phyloP scores from a whole-genome alignment of 371 early-diverging fungal genomes.

The Apophysomyces trapeziformis region DNA sequence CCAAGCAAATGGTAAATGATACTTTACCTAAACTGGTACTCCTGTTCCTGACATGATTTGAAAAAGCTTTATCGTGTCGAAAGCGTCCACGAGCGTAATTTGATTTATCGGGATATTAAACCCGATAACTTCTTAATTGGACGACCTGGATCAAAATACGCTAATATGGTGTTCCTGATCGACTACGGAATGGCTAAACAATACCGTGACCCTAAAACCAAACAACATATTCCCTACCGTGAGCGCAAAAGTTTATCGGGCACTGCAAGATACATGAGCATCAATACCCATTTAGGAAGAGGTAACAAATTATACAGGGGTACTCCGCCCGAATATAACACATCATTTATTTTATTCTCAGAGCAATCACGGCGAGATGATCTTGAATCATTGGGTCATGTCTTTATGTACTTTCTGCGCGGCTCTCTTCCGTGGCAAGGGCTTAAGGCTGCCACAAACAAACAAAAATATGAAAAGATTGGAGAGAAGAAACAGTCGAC shows the following conservation, averaged over 20 bases:
- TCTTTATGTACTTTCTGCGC: slow-evolving; percentile 90
- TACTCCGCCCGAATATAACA: slow-evolving; percentile 1
- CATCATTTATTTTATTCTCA: slow-evolving; percentile 10
- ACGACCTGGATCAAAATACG: slow-evolving; percentile 57
- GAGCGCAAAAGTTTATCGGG: slow-evolving; percentile 86
- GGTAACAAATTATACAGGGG: slow-evolving; percentile 19
- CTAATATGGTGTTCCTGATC: slow-evolving; percentile 66
- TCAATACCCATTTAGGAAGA: slow-evolving; percentile 88
- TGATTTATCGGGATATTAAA: slow-evolving; percentile 98
- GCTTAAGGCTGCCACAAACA: slow-evolving; percentile 87
- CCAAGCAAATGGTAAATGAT: slow-evolving; percentile 82
- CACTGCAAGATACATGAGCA: slow-evolving; percentile 93
- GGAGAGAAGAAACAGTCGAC: slow-evolving; percentile 86
- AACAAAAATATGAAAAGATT: slow-evolving; percentile 93
- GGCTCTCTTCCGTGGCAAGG: slow-evolving; percentile 95
- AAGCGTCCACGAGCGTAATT: slow-evolving; percentile 90
- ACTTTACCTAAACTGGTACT: neutral
- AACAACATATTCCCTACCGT: slow-evolving; percentile 82
- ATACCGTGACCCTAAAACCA: slow-evolving; percentile 82
- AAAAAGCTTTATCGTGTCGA: slow-evolving; percentile 83
- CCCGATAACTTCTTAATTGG: slow-evolving; percentile 98
- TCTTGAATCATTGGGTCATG: slow-evolving; percentile 91
- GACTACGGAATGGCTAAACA: slow-evolving; percentile 95
- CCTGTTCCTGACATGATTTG: neutral
- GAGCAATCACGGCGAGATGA: slow-evolving; percentile 95